Evolutionary conservation across 306 rosid species (phyloP).

Genomic region (Argentina anserina): DNA sequence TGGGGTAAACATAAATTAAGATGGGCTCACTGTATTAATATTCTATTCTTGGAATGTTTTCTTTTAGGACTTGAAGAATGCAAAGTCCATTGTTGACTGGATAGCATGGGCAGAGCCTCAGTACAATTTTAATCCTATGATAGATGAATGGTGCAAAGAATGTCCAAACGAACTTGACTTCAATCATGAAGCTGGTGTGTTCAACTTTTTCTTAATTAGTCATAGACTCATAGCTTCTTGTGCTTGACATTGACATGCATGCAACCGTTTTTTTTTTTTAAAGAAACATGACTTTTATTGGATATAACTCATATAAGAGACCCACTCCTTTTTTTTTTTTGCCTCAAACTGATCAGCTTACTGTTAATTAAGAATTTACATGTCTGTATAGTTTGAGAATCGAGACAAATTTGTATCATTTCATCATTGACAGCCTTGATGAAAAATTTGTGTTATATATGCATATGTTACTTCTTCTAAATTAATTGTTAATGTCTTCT

Average conservation of each 20-base stretch:
- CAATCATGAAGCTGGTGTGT: constrained; percentile 87
- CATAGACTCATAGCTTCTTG: constrained; percentile 4
- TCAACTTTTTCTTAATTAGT: constrained; percentile 20
- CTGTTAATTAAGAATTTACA: not conserved
- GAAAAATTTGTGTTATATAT: not conserved
- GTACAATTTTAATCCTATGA: constrained; percentile 87
- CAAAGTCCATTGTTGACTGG: constrained; percentile 91
- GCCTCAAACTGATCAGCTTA: not conserved
- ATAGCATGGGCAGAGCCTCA: constrained; percentile 99
- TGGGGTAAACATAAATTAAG: constrained; percentile 25
- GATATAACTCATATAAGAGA: too few species aligned
- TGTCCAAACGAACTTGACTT: constrained; percentile 97
- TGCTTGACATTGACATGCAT: not conserved
- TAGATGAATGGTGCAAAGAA: constrained; percentile 99
- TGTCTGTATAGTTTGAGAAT: too few species aligned
- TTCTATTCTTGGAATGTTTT: constrained; percentile 23
- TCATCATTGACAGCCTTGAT: not conserved
- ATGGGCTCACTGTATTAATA: constrained; percentile 21
- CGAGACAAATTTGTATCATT: too few species aligned
- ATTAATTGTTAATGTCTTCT: constrained; percentile 4
- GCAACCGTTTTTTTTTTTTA: not conserved
- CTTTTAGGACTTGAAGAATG: constrained; percentile 90
- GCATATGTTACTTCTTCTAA: not conserved
- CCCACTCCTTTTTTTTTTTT: not conserved
- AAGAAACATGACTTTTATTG: not conserved